phyloP scores from a whole-genome alignment of 371 early-diverging fungal species.

The Mucor piriformis region DNA sequence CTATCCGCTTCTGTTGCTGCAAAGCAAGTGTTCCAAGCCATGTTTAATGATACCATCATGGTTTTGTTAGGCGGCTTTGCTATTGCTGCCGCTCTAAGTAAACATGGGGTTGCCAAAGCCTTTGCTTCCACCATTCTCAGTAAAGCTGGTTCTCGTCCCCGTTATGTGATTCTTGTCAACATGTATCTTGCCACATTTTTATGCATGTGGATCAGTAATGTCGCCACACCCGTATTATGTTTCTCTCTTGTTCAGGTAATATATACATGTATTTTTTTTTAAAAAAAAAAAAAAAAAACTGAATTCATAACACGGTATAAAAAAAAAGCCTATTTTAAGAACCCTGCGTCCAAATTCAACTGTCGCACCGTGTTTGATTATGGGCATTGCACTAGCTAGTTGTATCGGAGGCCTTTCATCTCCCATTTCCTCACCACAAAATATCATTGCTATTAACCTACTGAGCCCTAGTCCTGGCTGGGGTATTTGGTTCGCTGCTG shows the following conservation, averaged over 20 bases:
- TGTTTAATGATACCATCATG: slow-evolving; percentile 98
- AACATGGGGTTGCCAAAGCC: slow-evolving; percentile 71
- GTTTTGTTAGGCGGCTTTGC: slow-evolving; percentile 93
- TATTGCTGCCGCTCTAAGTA: slow-evolving; percentile 80
- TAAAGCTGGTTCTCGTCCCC: slow-evolving; percentile 70
- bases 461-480: slow-evolving; percentile 88
- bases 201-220: slow-evolving; percentile 83
- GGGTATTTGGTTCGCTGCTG: slow-evolving; percentile 81
- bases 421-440: slow-evolving; percentile 95
- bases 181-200: slow-evolving; percentile 79
- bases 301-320: neutral
- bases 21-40: slow-evolving; percentile 82
- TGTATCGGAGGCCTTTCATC: slow-evolving; percentile 96
- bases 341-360: slow-evolving; percentile 62
- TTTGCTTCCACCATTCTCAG: slow-evolving; percentile 69
- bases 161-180: slow-evolving; percentile 68
- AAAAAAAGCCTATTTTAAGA: slow-evolving; percentile 68
- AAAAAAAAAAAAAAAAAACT: neutral
- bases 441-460: slow-evolving; percentile 81
- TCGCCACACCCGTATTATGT: slow-evolving; percentile 87
- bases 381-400: slow-evolving; percentile 95
- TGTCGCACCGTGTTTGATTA: slow-evolving; percentile 79
- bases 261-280: neutral
- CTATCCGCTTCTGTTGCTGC: slow-evolving; percentile 74
- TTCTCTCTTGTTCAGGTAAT: slow-evolving; percentile 56